phyloP scores from a whole-genome alignment of 2,329 filamentous ascomycete species.

The Paramyrothecium roridum region DNA sequence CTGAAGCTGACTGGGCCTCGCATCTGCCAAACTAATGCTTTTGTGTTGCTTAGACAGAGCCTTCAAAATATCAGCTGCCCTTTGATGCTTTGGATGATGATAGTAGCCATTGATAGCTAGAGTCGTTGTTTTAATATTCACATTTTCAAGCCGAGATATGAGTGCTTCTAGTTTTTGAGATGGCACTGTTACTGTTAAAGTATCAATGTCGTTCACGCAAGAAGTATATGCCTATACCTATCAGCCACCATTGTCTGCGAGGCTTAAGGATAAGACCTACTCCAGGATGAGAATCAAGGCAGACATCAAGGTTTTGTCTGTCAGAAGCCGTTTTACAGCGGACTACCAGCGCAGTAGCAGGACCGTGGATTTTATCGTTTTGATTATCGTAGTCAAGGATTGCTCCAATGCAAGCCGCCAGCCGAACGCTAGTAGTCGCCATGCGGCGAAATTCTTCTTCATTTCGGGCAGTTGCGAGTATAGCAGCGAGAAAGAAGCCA shows the following conservation, averaged over 20 bases:
- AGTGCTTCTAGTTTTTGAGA: neutral
- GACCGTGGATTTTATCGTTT: neutral
- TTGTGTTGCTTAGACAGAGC: neutral
- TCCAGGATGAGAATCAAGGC: neutral
- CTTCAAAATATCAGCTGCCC: neutral
- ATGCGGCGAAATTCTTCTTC: neutral
- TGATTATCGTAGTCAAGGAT: neutral
- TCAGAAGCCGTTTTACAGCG: neutral
- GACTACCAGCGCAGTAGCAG: neutral
- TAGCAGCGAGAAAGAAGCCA: neutral
- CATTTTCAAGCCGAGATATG: neutral
- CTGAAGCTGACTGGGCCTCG: neutral
- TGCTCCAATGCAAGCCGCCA: neutral
- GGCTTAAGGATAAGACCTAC: neutral
- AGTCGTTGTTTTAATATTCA: neutral
- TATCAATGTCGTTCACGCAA: neutral
- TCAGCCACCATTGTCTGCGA: neutral
- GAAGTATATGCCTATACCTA: neutral
- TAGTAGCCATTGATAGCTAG: neutral
- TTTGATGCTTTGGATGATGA: neutral
- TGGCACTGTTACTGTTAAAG: neutral
- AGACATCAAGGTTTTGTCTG: neutral
- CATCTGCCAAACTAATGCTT: neutral
- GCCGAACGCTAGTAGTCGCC: neutral
- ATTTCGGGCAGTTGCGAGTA: neutral